Evolutionary conservation across 139 green algal species (phyloP).

Genomic region (Astrephomene gubernaculifera): DNA sequence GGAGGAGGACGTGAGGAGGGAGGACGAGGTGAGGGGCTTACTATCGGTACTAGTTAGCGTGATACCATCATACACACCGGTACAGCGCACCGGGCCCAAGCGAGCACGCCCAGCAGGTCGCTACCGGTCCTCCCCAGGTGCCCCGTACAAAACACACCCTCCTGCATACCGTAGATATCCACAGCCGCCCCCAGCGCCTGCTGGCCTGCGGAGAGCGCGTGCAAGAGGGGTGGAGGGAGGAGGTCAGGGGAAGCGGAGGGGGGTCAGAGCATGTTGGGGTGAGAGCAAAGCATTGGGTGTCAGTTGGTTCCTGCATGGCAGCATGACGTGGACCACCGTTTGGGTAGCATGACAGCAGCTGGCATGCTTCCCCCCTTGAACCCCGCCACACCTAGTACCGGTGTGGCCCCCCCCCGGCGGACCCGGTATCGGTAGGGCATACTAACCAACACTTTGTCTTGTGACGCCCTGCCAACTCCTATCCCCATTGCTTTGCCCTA

Average conservation of each 20-base stretch:
- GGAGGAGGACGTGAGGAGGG: not conserved
- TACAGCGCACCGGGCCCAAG: not conserved
- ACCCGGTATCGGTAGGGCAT: no score
- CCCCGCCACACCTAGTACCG: not conserved
- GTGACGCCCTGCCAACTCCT: no score
- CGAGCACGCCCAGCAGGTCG: not conserved
- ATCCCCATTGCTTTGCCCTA: no score
- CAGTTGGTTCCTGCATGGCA: not conserved
- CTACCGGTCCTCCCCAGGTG: not conserved
- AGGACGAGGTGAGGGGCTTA: not conserved
- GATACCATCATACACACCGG: no score
- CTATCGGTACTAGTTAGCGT: no score
- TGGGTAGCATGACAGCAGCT: not conserved
- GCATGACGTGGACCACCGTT: not conserved
- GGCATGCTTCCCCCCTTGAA: not conserved
- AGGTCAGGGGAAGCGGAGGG: not conserved
- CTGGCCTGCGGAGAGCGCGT: not conserved
- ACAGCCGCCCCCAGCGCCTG: constrained; percentile 18
- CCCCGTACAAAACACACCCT: not conserved
- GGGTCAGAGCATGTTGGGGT: not conserved
- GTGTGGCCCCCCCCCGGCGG: not conserved
- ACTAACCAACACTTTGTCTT: no score
- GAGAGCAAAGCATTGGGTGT: not conserved
- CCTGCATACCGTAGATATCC: constrained; percentile 16
- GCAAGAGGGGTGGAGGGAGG: not conserved